A percentile compares a stretch with the other conserved stretches of the same genome.
Evolutionary conservation across 2,329 filamentous ascomycete species (phyloP).

Genomic region (Trichophyton mentagrophytes): DNA sequence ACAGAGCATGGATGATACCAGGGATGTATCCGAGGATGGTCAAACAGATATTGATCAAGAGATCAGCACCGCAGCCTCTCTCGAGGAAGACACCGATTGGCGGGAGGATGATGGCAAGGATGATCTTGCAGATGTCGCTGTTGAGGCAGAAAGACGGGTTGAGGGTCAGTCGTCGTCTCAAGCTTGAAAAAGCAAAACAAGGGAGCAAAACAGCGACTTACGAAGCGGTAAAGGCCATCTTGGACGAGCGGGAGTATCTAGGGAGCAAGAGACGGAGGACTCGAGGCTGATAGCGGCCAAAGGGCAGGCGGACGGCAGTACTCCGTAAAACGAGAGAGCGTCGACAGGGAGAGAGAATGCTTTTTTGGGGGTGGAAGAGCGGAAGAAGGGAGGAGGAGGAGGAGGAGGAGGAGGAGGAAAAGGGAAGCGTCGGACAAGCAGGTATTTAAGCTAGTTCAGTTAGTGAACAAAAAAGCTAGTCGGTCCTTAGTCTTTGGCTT

Average conservation of each 20-base stretch:
- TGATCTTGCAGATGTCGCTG: constrained; percentile 67
- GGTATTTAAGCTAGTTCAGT: background rate
- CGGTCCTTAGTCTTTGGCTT: background rate
- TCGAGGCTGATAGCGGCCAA: background rate
- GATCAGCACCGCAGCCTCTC: constrained; percentile 72
- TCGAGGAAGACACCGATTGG: constrained; percentile 90
- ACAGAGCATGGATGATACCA: constrained; percentile 85
- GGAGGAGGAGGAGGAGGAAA: background rate
- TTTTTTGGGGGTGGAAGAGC: background rate
- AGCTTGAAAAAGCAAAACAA: background rate
- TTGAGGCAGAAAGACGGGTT: background rate
- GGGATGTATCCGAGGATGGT: constrained; percentile 66
- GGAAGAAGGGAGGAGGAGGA: no score
- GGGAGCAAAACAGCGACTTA: constrained; percentile 24
- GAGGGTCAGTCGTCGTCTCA: background rate
- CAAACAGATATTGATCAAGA: constrained; percentile 85
- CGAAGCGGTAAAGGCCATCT: constrained; percentile 41
- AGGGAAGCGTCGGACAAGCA: background rate
- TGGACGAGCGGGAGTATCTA: constrained; percentile 17
- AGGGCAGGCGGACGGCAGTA: background rate
- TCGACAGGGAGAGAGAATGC: background rate
- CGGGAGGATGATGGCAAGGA: constrained; percentile 80
- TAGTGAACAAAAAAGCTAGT: background rate
- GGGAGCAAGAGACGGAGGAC: background rate
- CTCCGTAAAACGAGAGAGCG: background rate